These are phyloP conservation scores for Polytrichum formosum DNA, from an alignment of 225 moss, liverwort and hornwort genomes.

Conservation along the genomic window DNA sequence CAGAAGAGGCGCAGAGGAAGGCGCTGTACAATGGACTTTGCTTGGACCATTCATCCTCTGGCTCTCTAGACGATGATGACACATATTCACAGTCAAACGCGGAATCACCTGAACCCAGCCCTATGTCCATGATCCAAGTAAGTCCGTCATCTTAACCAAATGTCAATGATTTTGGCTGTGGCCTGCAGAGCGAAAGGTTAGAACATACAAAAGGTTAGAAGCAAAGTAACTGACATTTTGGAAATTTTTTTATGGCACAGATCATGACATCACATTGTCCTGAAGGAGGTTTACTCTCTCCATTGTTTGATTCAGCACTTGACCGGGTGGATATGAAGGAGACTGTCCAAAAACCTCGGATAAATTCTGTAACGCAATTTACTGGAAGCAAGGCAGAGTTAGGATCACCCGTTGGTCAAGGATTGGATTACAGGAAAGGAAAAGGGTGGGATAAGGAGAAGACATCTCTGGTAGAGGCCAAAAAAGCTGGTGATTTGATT, in stretches of 20 bases:
- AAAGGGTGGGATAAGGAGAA: conserved; percentile 44
- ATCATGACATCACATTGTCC: conserved; percentile 58
- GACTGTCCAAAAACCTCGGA: conserved; percentile 33
- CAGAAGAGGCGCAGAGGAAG: conserved; percentile 53
- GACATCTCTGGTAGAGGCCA: conserved; percentile 30
- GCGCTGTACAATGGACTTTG: conserved; percentile 75
- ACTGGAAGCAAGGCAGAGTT: conserved; percentile 39
- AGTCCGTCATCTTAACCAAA: conserved; percentile 19
- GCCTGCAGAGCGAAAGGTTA: conserved; percentile 20
- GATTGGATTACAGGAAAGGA: conserved; percentile 37
- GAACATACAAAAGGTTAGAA: conserved; percentile 22
- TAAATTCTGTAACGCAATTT: conserved; percentile 24
- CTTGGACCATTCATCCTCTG: conserved; percentile 66
- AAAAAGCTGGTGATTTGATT: conserved; percentile 28
- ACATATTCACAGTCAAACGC: conserved; percentile 65
- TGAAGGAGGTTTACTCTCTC: conserved; percentile 80
- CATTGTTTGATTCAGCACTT: conserved; percentile 42
- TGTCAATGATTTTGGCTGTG: background rate
- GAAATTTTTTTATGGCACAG: conserved; percentile 41
- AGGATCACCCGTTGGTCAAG: conserved; percentile 29
- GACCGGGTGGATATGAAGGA: conserved; percentile 46
- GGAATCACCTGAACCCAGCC: conserved; percentile 80
- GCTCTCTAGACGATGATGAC: conserved; percentile 60
- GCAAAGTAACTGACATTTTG: conserved; percentile 31
- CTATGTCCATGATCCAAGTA: conserved; percentile 77